Base-by-base conservation (phyloP, 202 grass and related monocot species). In the Schoenoplectus triqueter region DNA sequence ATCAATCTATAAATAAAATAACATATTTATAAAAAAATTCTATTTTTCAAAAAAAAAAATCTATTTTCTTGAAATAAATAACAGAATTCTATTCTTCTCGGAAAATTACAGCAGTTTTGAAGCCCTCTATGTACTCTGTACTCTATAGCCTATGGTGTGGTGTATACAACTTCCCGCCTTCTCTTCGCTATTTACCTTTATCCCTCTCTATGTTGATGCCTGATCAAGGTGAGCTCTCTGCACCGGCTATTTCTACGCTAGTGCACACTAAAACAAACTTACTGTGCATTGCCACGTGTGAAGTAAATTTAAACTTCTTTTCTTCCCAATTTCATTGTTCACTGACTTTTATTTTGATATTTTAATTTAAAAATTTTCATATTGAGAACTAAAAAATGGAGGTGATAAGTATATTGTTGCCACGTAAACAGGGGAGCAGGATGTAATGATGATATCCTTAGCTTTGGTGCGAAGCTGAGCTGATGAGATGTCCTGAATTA, bases 171-270 rank as follows among this genome's bases (percentile, higher is more conserved):
- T 31, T 31, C 31, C 31, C 31, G 31, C 31, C 31, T 31, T 31
- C 31, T 31, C 31, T 31, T 31, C 31, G 31, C 31, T 31, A 31
- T 31, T 31, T 31, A 31, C 31, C 31, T 31, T 31, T 31, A 31
- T 31, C 31, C 31, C 31, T 31, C 31, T 31, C 31, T 31, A 31
- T 31, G 31, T 31, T 31, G 31, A 6, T 47, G 45, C 14, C 39
- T 0, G 31, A 9, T 13, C 11, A 8, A 70, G 67, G 15, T 14
- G 41, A 8, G 42, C 46, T 46, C 6, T 69, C 39, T 3, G 41
- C 67, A 70, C 67, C 41, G 2, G 52, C 17, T 22, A 74, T 54
- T 74, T 74, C 7, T 74, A 74, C 71, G n/a, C 47, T 74, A 10
- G 47, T 74, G 19, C 70, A 6, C 2, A 50, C 9, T 50, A 73